Conservation (phyloP, 2,329 filamentous ascomycete genomes). For the Aspergillus proliferans region DNA sequence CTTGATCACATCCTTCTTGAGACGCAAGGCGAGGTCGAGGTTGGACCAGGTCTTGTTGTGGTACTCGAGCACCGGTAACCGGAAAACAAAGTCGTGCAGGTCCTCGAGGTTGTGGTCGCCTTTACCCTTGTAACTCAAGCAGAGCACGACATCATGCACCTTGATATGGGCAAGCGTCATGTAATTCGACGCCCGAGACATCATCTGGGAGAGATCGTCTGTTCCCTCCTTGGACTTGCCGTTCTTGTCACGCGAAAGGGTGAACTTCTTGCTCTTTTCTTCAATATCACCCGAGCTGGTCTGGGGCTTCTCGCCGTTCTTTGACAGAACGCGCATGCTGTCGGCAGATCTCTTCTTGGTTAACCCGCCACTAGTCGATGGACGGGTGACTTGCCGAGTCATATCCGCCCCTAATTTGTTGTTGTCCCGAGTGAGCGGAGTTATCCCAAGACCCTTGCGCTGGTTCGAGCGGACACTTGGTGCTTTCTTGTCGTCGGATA, state of each 20-base stretch:
- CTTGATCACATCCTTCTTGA: slow-evolving; percentile 92
- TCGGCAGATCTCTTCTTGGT: slow-evolving; percentile 38
- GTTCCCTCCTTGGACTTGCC: slow-evolving; percentile 58
- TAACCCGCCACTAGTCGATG: slow-evolving; percentile 23
- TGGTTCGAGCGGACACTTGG: slow-evolving; percentile 25
- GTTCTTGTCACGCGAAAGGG: slow-evolving; percentile 38
- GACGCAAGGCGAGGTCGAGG: slow-evolving; percentile 79
- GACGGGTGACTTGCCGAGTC: slow-evolving; percentile 22
- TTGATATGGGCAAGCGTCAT: slow-evolving; percentile 96
- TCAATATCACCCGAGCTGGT: slow-evolving; percentile 19
- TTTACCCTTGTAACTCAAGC: slow-evolving; percentile 92
- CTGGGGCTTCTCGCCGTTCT: slow-evolving; percentile 32
- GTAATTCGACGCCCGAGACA: slow-evolving; percentile 87
- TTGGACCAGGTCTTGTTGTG: slow-evolving; percentile 99
- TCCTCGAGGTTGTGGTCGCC: slow-evolving; percentile 94
- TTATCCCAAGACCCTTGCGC: slow-evolving; percentile 29
- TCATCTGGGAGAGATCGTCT: slow-evolving; percentile 95
- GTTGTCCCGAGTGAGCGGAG: slow-evolving; percentile 25
- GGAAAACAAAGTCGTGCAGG: slow-evolving; percentile 95
- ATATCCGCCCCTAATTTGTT: slow-evolving; percentile 16
- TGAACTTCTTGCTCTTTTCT: slow-evolving; percentile 46
- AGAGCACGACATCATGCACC: slow-evolving; percentile 90
- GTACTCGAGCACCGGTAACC: slow-evolving; percentile 88
- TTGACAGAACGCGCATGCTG: slow-evolving; percentile 33
- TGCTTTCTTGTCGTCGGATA: slow-evolving; percentile 37